Conservation (phyloP, 2,329 filamentous ascomycete genomes). For the Tolypocladium guangdongense region DNA sequence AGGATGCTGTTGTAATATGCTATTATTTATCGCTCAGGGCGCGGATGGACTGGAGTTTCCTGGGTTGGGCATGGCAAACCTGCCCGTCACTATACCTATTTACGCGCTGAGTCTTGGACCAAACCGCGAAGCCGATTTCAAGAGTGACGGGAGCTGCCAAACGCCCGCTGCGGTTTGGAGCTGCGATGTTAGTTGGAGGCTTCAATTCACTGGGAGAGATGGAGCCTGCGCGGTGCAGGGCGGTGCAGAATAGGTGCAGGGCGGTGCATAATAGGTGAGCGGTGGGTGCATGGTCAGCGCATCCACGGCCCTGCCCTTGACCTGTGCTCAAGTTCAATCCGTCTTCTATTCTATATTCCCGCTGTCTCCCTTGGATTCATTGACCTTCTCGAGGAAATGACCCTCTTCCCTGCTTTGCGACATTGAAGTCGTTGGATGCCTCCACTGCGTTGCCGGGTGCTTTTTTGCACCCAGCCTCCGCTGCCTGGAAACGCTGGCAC, state of each 20-base stretch:
- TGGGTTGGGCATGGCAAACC: neutral
- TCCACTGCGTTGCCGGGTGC: too few species aligned
- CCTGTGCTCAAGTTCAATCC: neutral
- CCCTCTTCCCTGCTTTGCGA: neutral
- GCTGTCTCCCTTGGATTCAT: neutral
- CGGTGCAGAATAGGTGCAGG: too few species aligned
- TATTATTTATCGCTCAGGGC: neutral
- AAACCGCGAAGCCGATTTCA: neutral
- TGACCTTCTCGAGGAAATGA: neutral
- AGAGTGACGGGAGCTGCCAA: neutral
- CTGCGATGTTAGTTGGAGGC: too few species aligned
- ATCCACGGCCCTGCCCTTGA: too few species aligned
- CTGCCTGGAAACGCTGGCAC: neutral
- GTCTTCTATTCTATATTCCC: neutral
- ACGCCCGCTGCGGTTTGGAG: too few species aligned
- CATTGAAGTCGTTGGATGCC: too few species aligned
- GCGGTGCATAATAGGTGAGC: too few species aligned
- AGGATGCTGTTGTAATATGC: neutral
- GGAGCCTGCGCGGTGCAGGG: too few species aligned
- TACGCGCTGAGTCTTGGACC: neutral
- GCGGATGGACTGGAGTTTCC: neutral
- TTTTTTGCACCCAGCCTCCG: too few species aligned
- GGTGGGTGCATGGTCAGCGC: too few species aligned
- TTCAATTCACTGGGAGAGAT: too few species aligned
- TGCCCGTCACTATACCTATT: neutral